Evolutionary conservation across 2,329 filamentous ascomycete species (phyloP).

Genomic region (Aspergillus luchuensis): DNA sequence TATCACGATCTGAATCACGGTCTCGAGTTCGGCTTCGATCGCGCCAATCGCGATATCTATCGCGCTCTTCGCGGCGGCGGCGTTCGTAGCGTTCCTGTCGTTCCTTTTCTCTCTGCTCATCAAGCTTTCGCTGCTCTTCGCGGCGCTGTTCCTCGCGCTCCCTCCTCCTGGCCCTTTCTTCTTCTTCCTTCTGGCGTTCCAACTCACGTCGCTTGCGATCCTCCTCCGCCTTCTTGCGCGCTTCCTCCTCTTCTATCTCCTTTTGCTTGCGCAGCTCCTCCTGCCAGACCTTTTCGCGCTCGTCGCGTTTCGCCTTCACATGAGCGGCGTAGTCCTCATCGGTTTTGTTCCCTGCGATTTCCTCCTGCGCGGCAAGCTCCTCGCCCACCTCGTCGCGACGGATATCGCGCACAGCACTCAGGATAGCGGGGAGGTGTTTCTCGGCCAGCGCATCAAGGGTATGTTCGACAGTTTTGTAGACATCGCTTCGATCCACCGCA

Average conservation of each 20-base stretch:
- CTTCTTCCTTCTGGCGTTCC: conserved; percentile 47
- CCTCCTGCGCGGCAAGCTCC: conserved; percentile 57
- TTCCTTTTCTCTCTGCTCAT: conserved; percentile 56
- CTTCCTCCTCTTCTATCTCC: conserved; percentile 51
- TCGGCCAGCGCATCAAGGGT: conserved; percentile 58
- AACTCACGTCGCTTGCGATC: conserved; percentile 46
- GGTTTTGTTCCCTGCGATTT: conserved; percentile 57
- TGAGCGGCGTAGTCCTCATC: conserved; percentile 62
- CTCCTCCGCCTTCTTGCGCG: conserved; percentile 46
- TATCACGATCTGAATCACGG: conserved; percentile 27
- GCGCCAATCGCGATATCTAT: conserved; percentile 45
- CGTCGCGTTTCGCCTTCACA: conserved; percentile 54
- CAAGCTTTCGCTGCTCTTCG: conserved; percentile 53
- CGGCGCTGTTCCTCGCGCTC: conserved; percentile 53
- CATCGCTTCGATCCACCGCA: conserved; percentile 63
- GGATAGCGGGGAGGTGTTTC: conserved; percentile 56
- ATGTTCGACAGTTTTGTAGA: conserved; percentile 61
- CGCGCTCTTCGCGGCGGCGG: conserved; percentile 48
- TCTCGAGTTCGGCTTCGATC: conserved; percentile 42
- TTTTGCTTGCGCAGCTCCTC: conserved; percentile 55
- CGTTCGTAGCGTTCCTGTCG: conserved; percentile 51
- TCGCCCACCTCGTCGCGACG: conserved; percentile 61
- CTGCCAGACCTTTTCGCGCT: conserved; percentile 54
- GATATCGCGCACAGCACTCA: conserved; percentile 59
- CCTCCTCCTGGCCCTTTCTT: conserved; percentile 52